Evolutionary conservation across 2,329 filamentous ascomycete genomes (phyloP).

Genomic region (Curvularia verruculosa): DNA sequence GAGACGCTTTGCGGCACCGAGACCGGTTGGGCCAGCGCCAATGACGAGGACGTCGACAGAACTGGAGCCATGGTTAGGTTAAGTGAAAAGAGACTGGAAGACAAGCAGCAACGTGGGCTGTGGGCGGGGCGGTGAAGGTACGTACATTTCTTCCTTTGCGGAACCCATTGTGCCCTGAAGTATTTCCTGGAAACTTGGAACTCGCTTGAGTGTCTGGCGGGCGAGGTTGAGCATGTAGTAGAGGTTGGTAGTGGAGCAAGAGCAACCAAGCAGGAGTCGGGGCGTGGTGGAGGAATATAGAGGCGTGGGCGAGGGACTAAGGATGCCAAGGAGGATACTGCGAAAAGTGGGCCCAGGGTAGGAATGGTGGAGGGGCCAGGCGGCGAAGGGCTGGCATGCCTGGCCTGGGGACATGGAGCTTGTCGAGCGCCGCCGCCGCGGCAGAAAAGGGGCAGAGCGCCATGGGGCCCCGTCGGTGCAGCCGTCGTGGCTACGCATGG

Average conservation of each 20-base stretch:
- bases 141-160: slow-evolving; percentile 51
- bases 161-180: slow-evolving; percentile 49
- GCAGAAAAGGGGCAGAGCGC: slow-evolving; percentile 35
- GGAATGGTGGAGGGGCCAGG: slow-evolving; percentile 7
- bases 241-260: slow-evolving; percentile 22
- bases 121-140: slow-evolving; percentile 40
- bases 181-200: slow-evolving; percentile 52
- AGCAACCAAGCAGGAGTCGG: slow-evolving; percentile 21
- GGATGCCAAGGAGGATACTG: slow-evolving; percentile 36
- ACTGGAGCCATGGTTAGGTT: slow-evolving; percentile 57
- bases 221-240: slow-evolving; percentile 49
- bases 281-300: slow-evolving; percentile 35
- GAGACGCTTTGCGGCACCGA: slow-evolving; percentile 96
- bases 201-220: slow-evolving; percentile 49
- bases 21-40: slow-evolving; percentile 94
- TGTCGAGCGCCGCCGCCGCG: slow-evolving; percentile 15
- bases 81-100: too few relatives aligned
- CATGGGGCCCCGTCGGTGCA: slow-evolving; percentile 10
- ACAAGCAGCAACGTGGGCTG: background rate
- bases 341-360: slow-evolving; percentile 21
- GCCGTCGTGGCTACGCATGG: slow-evolving; percentile 23
- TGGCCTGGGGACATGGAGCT: background rate
- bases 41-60: slow-evolving; percentile 97
- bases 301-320: slow-evolving; percentile 28
- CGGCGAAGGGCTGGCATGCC: slow-evolving; percentile 4